These are phyloP conservation scores for Rhizopus sp. DNA, from an alignment of 371 early-diverging fungal species.

Conservation along the genomic window DNA sequence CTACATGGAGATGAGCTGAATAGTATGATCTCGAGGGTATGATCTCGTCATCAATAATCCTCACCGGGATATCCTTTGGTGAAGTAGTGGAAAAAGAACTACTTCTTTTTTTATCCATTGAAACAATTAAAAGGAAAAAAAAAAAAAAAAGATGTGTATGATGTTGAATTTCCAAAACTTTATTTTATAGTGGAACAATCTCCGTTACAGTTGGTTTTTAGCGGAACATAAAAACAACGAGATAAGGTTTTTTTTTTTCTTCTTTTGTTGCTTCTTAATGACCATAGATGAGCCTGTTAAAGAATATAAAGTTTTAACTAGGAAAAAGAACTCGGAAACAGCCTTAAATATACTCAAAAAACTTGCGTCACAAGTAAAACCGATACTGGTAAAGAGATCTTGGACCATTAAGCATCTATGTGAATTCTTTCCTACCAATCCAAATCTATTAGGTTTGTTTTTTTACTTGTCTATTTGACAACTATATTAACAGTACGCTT, in stretches of 20 bases:
- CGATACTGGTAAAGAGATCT: slow-evolving; percentile 58
- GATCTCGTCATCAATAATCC: slow-evolving; percentile 27
- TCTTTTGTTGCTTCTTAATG: slow-evolving; percentile 1
- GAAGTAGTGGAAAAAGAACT: slow-evolving; percentile 4
- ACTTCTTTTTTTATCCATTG: slow-evolving; percentile 3
- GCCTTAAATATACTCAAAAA: slow-evolving; percentile 36
- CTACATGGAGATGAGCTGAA: slow-evolving; percentile 42
- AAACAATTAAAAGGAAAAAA: slow-evolving; percentile 5
- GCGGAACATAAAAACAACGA: neutral
- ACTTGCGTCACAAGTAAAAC: slow-evolving; percentile 52
- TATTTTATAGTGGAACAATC: slow-evolving; percentile 3
- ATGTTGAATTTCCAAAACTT: neutral
- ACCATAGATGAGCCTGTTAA: slow-evolving; percentile 23
- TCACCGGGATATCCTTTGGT: slow-evolving; percentile 22
- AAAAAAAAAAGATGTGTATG: neutral
- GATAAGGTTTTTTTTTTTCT: neutral
- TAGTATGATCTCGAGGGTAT: slow-evolving; percentile 53
- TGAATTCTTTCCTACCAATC: slow-evolving; percentile 63
- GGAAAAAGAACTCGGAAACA: slow-evolving; percentile 26
- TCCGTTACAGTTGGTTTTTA: neutral
- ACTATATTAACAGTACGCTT: neutral
- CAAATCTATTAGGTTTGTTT: slow-evolving; percentile 49
- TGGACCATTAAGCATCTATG: slow-evolving; percentile 56
- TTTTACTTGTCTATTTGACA: neutral
- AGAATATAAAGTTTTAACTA: slow-evolving; percentile 28